Conservation (phyloP, 257 asterid species). For the Rauvolfia tetraphylla region DNA sequence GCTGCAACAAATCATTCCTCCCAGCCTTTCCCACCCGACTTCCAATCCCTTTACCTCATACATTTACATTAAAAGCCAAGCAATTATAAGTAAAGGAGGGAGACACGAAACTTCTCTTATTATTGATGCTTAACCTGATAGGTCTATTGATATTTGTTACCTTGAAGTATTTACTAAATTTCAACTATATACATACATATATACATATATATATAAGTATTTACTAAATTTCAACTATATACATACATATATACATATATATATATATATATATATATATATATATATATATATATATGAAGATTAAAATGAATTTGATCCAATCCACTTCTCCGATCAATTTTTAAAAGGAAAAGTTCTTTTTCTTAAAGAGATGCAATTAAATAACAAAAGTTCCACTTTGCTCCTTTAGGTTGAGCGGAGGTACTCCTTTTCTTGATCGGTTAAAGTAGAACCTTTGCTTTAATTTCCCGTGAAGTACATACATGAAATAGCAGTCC, state of each 20-base stretch:
- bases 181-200: neutral
- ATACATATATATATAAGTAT: too few relatives aligned
- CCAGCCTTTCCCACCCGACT: slow-evolving; percentile 29
- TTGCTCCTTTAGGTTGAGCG: neutral
- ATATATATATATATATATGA: too few relatives aligned
- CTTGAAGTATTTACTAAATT: neutral
- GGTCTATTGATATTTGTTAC: neutral
- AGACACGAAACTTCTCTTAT: neutral
- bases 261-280: too few relatives aligned
- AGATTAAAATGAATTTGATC: too few relatives aligned
- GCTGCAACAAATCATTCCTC: slow-evolving; percentile 39
- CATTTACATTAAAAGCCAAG: slow-evolving; percentile 24
- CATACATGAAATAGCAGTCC: slow-evolving; percentile 1
- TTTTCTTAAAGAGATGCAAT: neutral
- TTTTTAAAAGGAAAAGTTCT: neutral
- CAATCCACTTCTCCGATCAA: neutral
- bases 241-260: neutral
- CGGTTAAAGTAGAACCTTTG: slow-evolving; percentile 12
- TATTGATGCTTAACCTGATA: neutral
- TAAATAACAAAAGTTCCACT: neutral
- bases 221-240: neutral
- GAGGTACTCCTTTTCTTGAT: neutral
- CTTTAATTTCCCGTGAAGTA: slow-evolving; percentile 10
- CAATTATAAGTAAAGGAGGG: neutral
- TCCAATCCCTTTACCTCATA: slow-evolving; percentile 7